A percentile compares a stretch with the other conserved stretches of the same genome.
These are phyloP conservation scores for Ilex paraguariensis DNA, from an alignment of 305 asterid genomes.

Conservation along the genomic window DNA sequence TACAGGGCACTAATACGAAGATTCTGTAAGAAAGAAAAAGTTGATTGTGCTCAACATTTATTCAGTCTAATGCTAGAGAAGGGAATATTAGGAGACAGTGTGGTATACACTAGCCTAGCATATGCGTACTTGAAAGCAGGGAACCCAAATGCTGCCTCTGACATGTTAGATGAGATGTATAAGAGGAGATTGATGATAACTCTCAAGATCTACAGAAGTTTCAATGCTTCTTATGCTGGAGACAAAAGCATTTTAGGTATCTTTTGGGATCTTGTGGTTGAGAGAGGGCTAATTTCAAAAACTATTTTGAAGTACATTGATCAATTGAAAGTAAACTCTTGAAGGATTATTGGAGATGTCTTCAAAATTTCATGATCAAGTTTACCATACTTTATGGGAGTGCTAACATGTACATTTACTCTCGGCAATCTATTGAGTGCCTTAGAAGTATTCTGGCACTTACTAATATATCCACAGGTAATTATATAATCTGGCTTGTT, in stretches of 20 bases:
- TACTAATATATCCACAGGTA: too few species aligned
- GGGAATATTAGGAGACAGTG: conserved; percentile 64
- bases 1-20: conserved; percentile 67
- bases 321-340: conserved; percentile 23
- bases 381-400: background rate
- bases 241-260: conserved; percentile 33
- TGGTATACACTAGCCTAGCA: conserved; percentile 52
- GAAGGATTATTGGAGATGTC: background rate
- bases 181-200: conserved; percentile 63
- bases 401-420: background rate
- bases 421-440: background rate
- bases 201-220: conserved; percentile 42
- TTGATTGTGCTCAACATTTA: conserved; percentile 51
- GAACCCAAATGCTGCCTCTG: conserved; percentile 32
- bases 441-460: too few species aligned
- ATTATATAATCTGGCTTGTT: too few species aligned
- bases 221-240: conserved; percentile 43
- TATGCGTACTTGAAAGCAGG: conserved; percentile 55
- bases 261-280: conserved; percentile 50
- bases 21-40: conserved; percentile 62
- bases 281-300: conserved; percentile 67
- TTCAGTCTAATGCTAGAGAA: conserved; percentile 44
- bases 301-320: conserved; percentile 27
- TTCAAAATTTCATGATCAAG: background rate
- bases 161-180: conserved; percentile 71